Conservation (phyloP, 805 yeast species). For the Candida xyloterini region DNA sequence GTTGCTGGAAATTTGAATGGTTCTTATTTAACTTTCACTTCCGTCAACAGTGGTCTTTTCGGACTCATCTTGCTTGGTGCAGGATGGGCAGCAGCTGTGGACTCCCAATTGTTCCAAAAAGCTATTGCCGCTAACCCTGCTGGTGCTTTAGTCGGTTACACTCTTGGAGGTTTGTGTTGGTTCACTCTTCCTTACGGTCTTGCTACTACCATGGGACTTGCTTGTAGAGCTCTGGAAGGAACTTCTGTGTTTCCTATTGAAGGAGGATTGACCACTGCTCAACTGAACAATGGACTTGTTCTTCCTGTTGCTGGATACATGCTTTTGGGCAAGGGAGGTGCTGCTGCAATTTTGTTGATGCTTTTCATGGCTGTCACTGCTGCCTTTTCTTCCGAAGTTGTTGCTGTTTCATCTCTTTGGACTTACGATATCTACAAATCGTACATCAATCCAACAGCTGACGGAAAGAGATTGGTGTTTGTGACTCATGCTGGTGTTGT, state of each 20-base stretch:
- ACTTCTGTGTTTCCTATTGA: constrained; percentile 26
- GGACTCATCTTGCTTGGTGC: constrained; percentile 34
- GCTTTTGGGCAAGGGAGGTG: constrained; percentile 49
- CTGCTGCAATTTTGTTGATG: constrained; percentile 44
- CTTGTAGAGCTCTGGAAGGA: constrained; percentile 35
- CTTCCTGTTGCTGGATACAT: constrained; percentile 51
- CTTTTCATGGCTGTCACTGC: constrained; percentile 54
- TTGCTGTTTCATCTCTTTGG: constrained; percentile 49
- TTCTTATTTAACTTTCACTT: constrained; percentile 27
- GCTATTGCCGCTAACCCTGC: constrained; percentile 44
- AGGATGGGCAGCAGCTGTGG: constrained; percentile 36
- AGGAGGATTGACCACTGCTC: constrained; percentile 36
- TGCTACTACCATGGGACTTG: constrained; percentile 37
- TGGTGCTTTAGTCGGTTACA: constrained; percentile 40
- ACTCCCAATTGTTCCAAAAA: constrained; percentile 34
- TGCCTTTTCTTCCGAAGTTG: constrained; percentile 54
- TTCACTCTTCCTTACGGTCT: constrained; percentile 40
- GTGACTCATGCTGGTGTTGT: constrained; percentile 45
- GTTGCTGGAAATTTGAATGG: constrained; percentile 22
- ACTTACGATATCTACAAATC: constrained; percentile 51
- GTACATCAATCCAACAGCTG: constrained; percentile 48
- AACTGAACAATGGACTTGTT: constrained; percentile 47
- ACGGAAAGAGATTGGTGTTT: constrained; percentile 44
- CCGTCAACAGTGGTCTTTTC: constrained; percentile 28
- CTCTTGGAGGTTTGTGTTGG: constrained; percentile 48